phyloP scores from a whole-genome alignment of 495 filamentous ascomycete genomes.

The Penicillium goetzii region DNA sequence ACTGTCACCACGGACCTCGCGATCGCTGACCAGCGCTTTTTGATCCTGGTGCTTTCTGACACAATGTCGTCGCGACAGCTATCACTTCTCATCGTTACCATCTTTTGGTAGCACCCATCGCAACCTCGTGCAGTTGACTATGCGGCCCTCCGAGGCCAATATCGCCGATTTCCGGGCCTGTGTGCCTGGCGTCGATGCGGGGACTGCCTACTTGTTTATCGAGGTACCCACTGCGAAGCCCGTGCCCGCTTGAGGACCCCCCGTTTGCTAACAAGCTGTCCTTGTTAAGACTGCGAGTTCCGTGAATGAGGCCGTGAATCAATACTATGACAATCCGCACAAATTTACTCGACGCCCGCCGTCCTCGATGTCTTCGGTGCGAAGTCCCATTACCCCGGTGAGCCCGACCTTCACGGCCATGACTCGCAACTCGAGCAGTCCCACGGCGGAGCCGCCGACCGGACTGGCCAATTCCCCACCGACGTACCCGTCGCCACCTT shows the following conservation, averaged over 20 bases:
- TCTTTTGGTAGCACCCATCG: not conserved
- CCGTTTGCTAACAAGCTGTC: not conserved
- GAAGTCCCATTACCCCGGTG: not conserved
- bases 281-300: not conserved
- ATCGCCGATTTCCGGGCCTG: conserved; percentile 3
- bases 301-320: conserved; percentile 18
- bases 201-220: conserved; percentile 6
- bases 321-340: conserved; percentile 16
- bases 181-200: conserved; percentile 4
- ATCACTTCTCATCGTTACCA: not conserved
- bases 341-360: not conserved
- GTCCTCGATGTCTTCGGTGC: not conserved
- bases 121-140: not conserved
- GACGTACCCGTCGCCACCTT: conserved; percentile 5
- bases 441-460: not conserved
- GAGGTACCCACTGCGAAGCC: conserved; percentile 9
- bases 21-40: not conserved
- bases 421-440: not conserved
- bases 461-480: not conserved
- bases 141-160: not conserved
- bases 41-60: not conserved
- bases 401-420: not conserved
- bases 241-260: not conserved
- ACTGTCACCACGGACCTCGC: not conserved
- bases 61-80: conserved; percentile 1